A percentile compares a stretch with the other conserved stretches of the same genome.
Conservation (phyloP, 2,329 filamentous ascomycete genomes). For the Byssochlamys sp. region DNA sequence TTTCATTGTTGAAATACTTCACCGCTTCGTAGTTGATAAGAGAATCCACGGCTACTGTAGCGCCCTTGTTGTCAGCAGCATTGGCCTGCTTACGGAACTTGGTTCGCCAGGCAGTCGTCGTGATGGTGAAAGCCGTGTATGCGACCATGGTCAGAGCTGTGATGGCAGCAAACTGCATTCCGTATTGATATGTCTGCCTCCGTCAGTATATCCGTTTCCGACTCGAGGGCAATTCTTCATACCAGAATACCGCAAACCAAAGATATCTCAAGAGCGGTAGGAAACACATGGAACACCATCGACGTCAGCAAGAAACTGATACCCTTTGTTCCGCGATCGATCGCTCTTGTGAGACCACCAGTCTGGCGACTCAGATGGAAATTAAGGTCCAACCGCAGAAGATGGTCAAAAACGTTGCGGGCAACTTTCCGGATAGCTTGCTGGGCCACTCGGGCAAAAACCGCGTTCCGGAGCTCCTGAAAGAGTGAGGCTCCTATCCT, state of each 20-base stretch:
- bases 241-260: conserved; percentile 89
- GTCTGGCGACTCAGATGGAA: conserved; percentile 94
- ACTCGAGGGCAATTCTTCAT: conserved; percentile 11
- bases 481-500: conserved; percentile 82
- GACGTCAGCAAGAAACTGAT: conserved; percentile 94
- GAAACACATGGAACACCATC: conserved; percentile 96
- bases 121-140: conserved; percentile 94
- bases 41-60: conserved; percentile 90
- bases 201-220: not conserved
- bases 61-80: conserved; percentile 88
- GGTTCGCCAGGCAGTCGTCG: conserved; percentile 91
- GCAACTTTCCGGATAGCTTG: conserved; percentile 90
- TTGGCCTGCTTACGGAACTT: conserved; percentile 93
- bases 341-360: conserved; percentile 82
- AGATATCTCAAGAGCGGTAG: conserved; percentile 83
- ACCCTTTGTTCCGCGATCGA: conserved; percentile 93
- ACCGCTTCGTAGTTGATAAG: conserved; percentile 98
- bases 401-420: conserved; percentile 80
- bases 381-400: conserved; percentile 77
- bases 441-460: conserved; percentile 93
- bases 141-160: conserved; percentile 83
- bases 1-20: conserved; percentile 99
- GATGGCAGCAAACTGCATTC: conserved; percentile 79
- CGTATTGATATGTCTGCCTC: conserved; percentile 76
- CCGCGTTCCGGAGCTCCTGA: conserved; percentile 86